Evolutionary conservation across 2,329 filamentous ascomycete genomes (phyloP).

Genomic region (Fusarium sp.): DNA sequence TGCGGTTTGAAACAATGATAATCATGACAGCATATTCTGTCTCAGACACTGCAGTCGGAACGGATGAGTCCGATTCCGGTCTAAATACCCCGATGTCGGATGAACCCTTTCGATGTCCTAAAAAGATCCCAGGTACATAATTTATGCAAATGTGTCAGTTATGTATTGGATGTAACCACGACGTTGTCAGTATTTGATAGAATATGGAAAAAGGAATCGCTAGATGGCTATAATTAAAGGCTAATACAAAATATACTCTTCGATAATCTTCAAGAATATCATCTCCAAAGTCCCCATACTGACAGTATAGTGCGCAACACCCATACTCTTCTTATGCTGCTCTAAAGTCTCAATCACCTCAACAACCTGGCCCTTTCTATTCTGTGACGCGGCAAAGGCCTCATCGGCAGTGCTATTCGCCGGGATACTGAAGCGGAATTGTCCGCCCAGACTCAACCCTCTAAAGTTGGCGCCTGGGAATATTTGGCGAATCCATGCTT

Average conservation of each 20-base stretch:
- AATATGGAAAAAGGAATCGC: rapidly evolving
- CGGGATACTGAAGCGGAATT: background rate
- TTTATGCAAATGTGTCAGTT: background rate
- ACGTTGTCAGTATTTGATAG: rapidly evolving
- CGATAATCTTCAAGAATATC: constrained; percentile 1
- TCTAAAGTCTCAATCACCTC: background rate
- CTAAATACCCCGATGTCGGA: background rate
- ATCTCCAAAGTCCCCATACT: constrained; percentile 5
- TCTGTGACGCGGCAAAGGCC: background rate
- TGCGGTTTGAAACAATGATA: background rate
- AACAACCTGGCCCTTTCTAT: background rate
- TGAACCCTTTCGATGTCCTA: background rate
- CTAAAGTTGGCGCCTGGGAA: background rate
- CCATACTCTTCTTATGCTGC: background rate
- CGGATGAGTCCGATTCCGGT: background rate
- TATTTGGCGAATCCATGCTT: background rate
- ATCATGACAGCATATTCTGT: background rate
- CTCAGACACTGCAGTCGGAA: background rate
- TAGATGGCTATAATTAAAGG: background rate
- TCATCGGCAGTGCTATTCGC: background rate
- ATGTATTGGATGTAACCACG: rapidly evolving
- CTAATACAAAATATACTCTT: constrained; percentile 1
- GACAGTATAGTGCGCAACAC: background rate
- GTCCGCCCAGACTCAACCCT: background rate
- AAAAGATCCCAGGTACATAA: too few species aligned